phyloP scores from a whole-genome alignment of 495 filamentous ascomycete genomes.

The Diplogelasinospora grovesii region DNA sequence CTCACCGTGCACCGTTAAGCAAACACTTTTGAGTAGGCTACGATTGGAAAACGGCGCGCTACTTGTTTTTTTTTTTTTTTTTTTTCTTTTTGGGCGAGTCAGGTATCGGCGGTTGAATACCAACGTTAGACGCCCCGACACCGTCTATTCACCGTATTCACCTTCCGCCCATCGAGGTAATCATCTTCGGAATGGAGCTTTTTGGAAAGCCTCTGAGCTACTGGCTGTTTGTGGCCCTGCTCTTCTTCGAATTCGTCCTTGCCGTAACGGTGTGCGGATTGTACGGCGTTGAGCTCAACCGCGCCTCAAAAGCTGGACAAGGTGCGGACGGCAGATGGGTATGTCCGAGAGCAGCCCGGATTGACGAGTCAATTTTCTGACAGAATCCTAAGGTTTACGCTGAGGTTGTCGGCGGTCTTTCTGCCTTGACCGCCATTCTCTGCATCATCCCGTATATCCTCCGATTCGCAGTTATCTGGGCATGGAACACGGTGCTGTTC shows the following conservation, averaged over 20 bases:
- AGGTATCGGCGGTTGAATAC: no score
- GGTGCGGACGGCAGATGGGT: conserved; percentile 63
- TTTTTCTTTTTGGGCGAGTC: no score
- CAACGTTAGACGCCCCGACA: background rate
- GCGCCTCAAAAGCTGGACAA: conserved; percentile 44
- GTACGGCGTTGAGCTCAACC: conserved; percentile 64
- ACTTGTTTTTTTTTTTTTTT: no score
- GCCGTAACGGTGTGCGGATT: conserved; percentile 70
- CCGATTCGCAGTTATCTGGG: conserved; percentile 47
- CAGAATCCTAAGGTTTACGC: conserved; percentile 54
- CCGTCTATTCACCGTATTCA: background rate
- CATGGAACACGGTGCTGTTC: conserved; percentile 65
- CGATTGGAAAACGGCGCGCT: no score
- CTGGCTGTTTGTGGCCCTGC: conserved; percentile 45
- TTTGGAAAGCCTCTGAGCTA: conserved; percentile 30
- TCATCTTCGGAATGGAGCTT: conserved; percentile 27
- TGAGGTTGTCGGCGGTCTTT: conserved; percentile 54
- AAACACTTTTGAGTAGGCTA: no score
- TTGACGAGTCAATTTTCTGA: background rate
- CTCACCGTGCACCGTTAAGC: no score
- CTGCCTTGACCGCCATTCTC: conserved; percentile 52
- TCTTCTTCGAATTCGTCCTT: conserved; percentile 67
- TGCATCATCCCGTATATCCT: conserved; percentile 58
- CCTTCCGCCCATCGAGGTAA: background rate
- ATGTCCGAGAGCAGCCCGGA: conserved; percentile 11